phyloP scores from a whole-genome alignment of 495 filamentous ascomycete species.

The Oleoguttula mirabilis region DNA sequence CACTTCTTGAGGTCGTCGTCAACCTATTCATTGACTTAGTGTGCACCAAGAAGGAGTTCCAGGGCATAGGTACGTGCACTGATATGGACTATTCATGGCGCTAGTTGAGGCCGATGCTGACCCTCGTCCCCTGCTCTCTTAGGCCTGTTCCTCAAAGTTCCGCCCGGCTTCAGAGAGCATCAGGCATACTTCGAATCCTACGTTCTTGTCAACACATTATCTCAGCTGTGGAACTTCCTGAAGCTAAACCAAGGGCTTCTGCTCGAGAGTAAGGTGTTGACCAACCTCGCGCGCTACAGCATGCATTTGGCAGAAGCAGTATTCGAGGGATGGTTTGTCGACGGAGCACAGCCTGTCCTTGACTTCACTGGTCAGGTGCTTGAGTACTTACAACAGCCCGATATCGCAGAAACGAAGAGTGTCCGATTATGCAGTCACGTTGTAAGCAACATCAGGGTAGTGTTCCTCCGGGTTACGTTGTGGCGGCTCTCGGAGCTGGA shows the following conservation, averaged over 20 bases:
- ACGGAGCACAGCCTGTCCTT: slow-evolving; percentile 67
- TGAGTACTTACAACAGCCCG: slow-evolving; percentile 79
- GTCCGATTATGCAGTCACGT: slow-evolving; percentile 80
- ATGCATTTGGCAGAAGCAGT: slow-evolving; percentile 75
- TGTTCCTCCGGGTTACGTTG: slow-evolving; percentile 64
- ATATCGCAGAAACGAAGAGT: slow-evolving; percentile 65
- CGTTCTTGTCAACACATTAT: slow-evolving; percentile 61
- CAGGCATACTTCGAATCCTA: slow-evolving; percentile 93
- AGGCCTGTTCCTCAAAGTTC: slow-evolving; percentile 79
- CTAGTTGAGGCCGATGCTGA: no score
- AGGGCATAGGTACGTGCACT: no score
- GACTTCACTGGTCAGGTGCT: slow-evolving; percentile 77
- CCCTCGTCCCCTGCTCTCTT: no score
- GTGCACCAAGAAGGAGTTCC: slow-evolving; percentile 73
- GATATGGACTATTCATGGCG: no score
- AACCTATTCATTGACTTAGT: slow-evolving; percentile 74
- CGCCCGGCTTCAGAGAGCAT: slow-evolving; percentile 83
- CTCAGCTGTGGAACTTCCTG: slow-evolving; percentile 54
- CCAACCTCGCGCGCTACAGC: slow-evolving; percentile 70
- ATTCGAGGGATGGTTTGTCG: slow-evolving; percentile 91
- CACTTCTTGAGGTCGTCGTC: slow-evolving; percentile 60
- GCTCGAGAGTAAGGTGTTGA: slow-evolving; percentile 70
- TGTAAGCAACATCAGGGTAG: slow-evolving; percentile 56
- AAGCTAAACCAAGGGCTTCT: slow-evolving; percentile 58
- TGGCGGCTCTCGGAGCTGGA: slow-evolving; percentile 75